Conservation (phyloP, 2,329 filamentous ascomycete genomes). For the Cytospora schulzeri region DNA sequence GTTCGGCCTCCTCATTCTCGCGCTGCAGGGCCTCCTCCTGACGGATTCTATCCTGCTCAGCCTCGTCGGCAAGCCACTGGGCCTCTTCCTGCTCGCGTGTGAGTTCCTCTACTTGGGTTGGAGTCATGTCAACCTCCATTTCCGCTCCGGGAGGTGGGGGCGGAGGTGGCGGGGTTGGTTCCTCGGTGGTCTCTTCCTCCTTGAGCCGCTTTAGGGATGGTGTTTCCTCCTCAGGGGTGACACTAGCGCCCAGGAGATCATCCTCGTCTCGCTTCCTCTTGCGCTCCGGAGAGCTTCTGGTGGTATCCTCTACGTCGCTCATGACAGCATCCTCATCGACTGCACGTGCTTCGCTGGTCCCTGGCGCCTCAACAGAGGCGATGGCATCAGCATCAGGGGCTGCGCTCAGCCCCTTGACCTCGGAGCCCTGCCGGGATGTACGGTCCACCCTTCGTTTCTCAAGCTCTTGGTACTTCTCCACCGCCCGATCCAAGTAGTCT, state of each 20-base stretch:
- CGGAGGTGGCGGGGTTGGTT: conserved; percentile 41
- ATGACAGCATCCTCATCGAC: conserved; percentile 42
- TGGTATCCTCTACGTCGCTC: conserved; percentile 49
- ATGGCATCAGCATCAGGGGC: conserved; percentile 24
- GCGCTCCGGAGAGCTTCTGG: conserved; percentile 52
- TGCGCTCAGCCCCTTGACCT: conserved; percentile 23
- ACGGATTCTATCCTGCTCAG: conserved; percentile 37
- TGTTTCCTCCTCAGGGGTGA: conserved; percentile 57
- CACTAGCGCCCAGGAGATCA: conserved; percentile 40
- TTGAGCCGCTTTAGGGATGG: conserved; percentile 57
- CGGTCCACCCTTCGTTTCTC: conserved; percentile 64
- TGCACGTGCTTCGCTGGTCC: conserved; percentile 25
- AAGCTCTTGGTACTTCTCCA: conserved; percentile 70
- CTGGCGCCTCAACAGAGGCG: conserved; percentile 33
- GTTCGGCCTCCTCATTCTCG: conserved; percentile 44
- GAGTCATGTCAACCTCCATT: conserved; percentile 47
- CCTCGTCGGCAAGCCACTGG: conserved; percentile 53
- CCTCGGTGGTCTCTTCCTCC: conserved; percentile 47
- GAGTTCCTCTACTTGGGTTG: conserved; percentile 53
- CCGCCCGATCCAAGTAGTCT: conserved; percentile 84
- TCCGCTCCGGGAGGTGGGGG: conserved; percentile 47
- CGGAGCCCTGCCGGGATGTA: conserved; percentile 34
- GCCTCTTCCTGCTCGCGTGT: conserved; percentile 58
- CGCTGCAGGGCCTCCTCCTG: conserved; percentile 41
- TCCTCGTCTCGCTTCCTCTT: conserved; percentile 67